Conservation (phyloP, 768 basidiomycete genomes). For the Kwoniella dendrophila region DNA sequence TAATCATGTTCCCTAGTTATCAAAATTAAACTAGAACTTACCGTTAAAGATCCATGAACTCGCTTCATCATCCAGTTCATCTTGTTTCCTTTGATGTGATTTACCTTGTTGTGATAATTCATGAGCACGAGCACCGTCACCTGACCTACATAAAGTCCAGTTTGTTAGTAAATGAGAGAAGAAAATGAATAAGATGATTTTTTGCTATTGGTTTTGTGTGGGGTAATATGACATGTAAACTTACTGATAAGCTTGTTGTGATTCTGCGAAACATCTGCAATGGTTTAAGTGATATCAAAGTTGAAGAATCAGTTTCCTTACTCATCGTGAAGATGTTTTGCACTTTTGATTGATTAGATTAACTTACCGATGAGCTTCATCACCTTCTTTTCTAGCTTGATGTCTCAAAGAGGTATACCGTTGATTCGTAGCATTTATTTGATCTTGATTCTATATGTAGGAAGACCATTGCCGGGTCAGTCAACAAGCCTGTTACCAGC, state of each 20-base stretch:
- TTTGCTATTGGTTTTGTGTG: too few species aligned
- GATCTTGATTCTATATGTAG: conserved; percentile 53
- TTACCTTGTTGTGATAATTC: conserved; percentile 79
- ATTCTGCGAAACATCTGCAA: conserved; percentile 57
- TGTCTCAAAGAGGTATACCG: conserved; percentile 72
- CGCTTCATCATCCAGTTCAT: conserved; percentile 75
- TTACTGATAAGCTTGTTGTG: conserved; percentile 71
- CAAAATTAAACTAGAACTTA: too few species aligned
- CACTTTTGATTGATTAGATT: conserved; percentile 21
- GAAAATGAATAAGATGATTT: background rate
- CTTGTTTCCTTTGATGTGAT: conserved; percentile 74
- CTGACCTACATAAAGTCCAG: conserved; percentile 44
- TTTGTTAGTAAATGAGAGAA: conserved; percentile 8
- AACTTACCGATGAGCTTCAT: conserved; percentile 56
- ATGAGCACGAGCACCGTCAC: conserved; percentile 79
- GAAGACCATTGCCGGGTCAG: background rate
- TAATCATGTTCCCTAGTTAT: background rate
- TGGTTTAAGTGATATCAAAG: too few species aligned
- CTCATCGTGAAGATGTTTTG: conserved; percentile 26
- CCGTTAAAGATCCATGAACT: conserved; percentile 84
- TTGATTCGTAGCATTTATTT: conserved; percentile 67
- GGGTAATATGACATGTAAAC: conserved; percentile 11
- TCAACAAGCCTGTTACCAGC: background rate
- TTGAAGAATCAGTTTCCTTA: conserved; percentile 22
- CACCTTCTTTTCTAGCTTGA: conserved; percentile 76